These are phyloP conservation scores for Alnus glutinosa DNA, from an alignment of 306 rosid species.

Conservation along the genomic window DNA sequence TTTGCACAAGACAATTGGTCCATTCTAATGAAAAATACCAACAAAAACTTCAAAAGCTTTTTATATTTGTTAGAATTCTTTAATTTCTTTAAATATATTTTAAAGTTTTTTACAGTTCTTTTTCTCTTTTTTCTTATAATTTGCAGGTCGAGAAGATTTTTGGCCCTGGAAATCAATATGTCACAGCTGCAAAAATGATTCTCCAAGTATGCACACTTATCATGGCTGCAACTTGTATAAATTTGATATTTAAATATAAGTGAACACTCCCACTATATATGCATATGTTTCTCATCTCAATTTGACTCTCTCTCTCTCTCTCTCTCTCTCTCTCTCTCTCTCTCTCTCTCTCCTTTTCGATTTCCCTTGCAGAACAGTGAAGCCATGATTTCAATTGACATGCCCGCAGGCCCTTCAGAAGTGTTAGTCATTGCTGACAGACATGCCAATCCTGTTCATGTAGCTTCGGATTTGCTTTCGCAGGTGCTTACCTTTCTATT, in stretches of 20 bases:
- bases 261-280: not conserved
- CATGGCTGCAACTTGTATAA: not conserved
- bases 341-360: not conserved
- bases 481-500: slow-evolving; percentile 44
- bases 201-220: slow-evolving; percentile 63
- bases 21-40: too few species aligned
- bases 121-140: slow-evolving; percentile 17
- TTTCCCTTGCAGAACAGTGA: slow-evolving; percentile 75
- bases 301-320: not conserved
- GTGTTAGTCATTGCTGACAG: slow-evolving; percentile 95
- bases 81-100: not conserved
- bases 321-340: not conserved
- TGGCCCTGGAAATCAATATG: slow-evolving; percentile 99
- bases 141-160: slow-evolving; percentile 84
- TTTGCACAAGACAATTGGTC: too few species aligned
- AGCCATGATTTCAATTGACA: slow-evolving; percentile 97
- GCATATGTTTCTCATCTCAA: not conserved
- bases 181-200: slow-evolving; percentile 99
- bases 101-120: not conserved
- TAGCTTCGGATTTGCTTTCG: slow-evolving; percentile 97
- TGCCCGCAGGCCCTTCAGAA: slow-evolving; percentile 99
- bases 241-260: not conserved
- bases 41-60: too few species aligned
- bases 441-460: slow-evolving; percentile 77
- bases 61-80: not conserved